Percentiles rank a stretch among this genome's conserved stretches.
Conservation (phyloP, 1,284 basidiomycete genomes). For the Cryptococcus deneoformans region DNA sequence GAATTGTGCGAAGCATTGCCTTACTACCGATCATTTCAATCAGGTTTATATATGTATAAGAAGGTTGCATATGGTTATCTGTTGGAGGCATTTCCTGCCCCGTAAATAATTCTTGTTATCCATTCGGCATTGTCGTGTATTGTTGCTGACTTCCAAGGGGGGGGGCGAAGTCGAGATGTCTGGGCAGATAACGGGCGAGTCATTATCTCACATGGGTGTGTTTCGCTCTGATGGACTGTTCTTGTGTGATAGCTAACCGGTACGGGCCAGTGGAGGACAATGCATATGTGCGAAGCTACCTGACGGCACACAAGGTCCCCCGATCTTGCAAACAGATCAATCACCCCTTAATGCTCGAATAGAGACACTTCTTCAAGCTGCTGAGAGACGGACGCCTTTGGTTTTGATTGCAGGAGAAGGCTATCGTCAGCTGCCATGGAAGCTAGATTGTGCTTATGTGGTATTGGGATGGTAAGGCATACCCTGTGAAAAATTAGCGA, state of each 20-base stretch:
- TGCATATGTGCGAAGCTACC: slow-evolving; percentile 14
- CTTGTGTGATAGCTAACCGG: not conserved
- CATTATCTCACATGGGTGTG: slow-evolving; percentile 43
- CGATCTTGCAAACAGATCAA: slow-evolving; percentile 35
- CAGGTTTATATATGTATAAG: slow-evolving; percentile 39
- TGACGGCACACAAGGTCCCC: slow-evolving; percentile 14
- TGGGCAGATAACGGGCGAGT: slow-evolving; percentile 39
- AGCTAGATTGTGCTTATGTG: slow-evolving; percentile 30
- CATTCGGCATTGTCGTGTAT: not conserved
- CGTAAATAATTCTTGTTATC: slow-evolving; percentile 19
- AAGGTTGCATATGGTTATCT: slow-evolving; percentile 41
- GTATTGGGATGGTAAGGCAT: slow-evolving; percentile 36
- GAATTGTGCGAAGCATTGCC: slow-evolving; percentile 46
- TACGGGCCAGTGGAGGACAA: slow-evolving; percentile 25
- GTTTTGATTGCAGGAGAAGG: slow-evolving; percentile 39
- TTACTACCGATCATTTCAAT: slow-evolving; percentile 46
- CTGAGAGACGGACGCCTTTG: slow-evolving; percentile 25
- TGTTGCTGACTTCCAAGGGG: not conserved
- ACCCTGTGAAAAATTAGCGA: slow-evolving; percentile 9
- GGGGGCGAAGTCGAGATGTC: slow-evolving; percentile 31
- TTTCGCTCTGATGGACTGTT: not conserved
- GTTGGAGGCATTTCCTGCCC: slow-evolving; percentile 39
- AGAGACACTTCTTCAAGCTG: slow-evolving; percentile 31
- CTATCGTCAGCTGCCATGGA: slow-evolving; percentile 38
- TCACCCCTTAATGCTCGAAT: slow-evolving; percentile 28